These are phyloP conservation scores for Phytophthora hibernalis DNA, from an alignment of 352 stramenopile genomes.

Conservation along the genomic window DNA sequence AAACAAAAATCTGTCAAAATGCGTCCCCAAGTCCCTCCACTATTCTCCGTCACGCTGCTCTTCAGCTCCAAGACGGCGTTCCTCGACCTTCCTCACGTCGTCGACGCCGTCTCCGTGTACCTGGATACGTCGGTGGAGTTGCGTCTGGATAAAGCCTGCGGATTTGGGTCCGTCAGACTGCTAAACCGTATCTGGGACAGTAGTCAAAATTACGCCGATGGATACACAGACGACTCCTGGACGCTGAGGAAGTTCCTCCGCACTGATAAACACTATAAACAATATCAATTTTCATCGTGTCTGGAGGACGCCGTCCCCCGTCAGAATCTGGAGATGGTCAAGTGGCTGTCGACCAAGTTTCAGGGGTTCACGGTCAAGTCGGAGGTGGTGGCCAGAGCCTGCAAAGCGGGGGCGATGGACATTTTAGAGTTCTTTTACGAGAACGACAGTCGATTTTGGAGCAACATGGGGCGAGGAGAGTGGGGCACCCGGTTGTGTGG, in stretches of 20 bases:
- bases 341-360: conserved; percentile 20
- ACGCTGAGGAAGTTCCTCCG: neutral
- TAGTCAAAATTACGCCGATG: neutral
- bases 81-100: too few relatives aligned
- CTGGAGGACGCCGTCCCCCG: neutral
- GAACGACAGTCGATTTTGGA: too few relatives aligned
- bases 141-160: neutral
- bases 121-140: neutral
- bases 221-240: neutral
- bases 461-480: neutral
- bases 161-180: neutral
- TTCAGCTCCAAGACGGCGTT: too few relatives aligned
- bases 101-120: neutral
- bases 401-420: too few relatives aligned
- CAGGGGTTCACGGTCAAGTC: conserved; percentile 4
- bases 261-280: neutral
- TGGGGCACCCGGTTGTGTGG: conserved; percentile 7
- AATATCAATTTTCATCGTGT: conserved; percentile 13
- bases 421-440: conserved; percentile 16
- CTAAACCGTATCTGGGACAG: too few relatives aligned
- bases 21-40: too few relatives aligned
- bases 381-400: too few relatives aligned
- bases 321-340: conserved; percentile 9
- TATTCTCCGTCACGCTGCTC: too few relatives aligned
- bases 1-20: too few relatives aligned